Base-by-base conservation (phyloP, 2,329 filamentous ascomycete species). In the Fusarium udum region DNA sequence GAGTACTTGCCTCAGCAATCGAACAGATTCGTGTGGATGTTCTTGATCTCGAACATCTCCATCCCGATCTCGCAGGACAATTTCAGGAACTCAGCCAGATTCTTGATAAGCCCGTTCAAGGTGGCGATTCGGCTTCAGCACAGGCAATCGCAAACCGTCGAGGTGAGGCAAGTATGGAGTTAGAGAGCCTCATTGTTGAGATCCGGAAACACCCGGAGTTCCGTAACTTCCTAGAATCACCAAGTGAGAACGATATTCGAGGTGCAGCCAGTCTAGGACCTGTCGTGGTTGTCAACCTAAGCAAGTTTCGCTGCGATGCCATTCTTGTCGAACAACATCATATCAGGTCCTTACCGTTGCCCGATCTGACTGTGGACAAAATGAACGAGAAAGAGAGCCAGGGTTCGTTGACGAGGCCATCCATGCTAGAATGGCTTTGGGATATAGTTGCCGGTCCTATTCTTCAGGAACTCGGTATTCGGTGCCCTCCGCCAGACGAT, bases 281-380 rank as follows among this genome's bases (percentile, higher is more conserved):
- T n/a, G 5, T 59, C 1, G n/a, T 48, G 3, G 3, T 48, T 8
- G 10, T 49, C n/a, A 59, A 49, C 3, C 28, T 48, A 0, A 49
- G 42, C 42, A n/a, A n/a, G 4, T 59, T 48, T 28, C 56, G 56
- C 11, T 37, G 32, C 4, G 42, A 59, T 3, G 42, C 56, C 4
- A 48, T 59, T n/a, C 32, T 59, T 14, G 8, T 59, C 3, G 18
- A 49, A 18, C 10, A 26, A 8, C 13, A 24, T 20, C 18, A 48
- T 9, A 37, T 49, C 0, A 34, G n/a, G 7, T 20, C 42, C 0
- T 9, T 37, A 4, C 8, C 14, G 0, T 20, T 59, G 0, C 42
- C 39, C 1, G 20, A 49, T 3, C 0, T 59, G 26, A 48, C 14
- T 2, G 2, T 28, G 0, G 20, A 49, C 4, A 34, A 48, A 4